A percentile compares a stretch with the other conserved stretches of the same genome.
phyloP scores from a whole-genome alignment of 1,284 basidiomycete species.

The Ceratobasidium sp. region DNA sequence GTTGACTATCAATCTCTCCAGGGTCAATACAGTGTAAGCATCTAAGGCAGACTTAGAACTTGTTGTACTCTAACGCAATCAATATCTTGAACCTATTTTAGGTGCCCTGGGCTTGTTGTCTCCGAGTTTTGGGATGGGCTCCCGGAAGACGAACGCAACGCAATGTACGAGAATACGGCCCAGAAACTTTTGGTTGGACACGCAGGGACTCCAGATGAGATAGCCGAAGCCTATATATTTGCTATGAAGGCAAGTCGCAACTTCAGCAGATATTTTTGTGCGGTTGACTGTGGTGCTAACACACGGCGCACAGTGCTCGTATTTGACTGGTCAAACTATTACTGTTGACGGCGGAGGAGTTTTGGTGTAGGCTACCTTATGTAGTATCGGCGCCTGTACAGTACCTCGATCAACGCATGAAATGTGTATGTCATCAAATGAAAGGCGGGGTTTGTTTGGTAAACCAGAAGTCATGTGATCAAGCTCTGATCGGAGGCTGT shows the following conservation, averaged over 20 bases:
- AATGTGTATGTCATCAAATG: too few relatives aligned
- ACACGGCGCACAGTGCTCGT: not conserved
- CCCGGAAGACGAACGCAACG: not conserved
- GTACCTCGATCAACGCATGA: too few relatives aligned
- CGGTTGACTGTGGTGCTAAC: not conserved
- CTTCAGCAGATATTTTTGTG: too few relatives aligned
- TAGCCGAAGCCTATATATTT: constrained; percentile 36
- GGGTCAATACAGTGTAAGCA: constrained; percentile 28
- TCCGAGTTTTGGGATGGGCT: constrained; percentile 15
- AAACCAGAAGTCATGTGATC: too few relatives aligned
- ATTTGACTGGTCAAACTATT: constrained; percentile 18
- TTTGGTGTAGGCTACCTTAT: not conserved
- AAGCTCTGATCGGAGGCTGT: too few relatives aligned
- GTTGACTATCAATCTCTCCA: not conserved
- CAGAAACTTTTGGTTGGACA: constrained; percentile 19
- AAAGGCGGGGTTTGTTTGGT: too few relatives aligned
- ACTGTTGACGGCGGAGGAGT: constrained; percentile 18
- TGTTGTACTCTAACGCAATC: not conserved
- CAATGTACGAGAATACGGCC: not conserved
- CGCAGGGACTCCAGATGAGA: constrained; percentile 16
- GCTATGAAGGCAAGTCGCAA: constrained; percentile 30
- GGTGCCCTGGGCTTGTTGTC: constrained; percentile 16
- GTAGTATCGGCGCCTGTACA: not conserved
- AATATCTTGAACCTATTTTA: not conserved
- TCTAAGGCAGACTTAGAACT: not conserved